Percentiles rank a stretch among this genome's conserved stretches.
Evolutionary conservation across 805 yeast species (phyloP).

Genomic region (Yarrowia deformans): DNA sequence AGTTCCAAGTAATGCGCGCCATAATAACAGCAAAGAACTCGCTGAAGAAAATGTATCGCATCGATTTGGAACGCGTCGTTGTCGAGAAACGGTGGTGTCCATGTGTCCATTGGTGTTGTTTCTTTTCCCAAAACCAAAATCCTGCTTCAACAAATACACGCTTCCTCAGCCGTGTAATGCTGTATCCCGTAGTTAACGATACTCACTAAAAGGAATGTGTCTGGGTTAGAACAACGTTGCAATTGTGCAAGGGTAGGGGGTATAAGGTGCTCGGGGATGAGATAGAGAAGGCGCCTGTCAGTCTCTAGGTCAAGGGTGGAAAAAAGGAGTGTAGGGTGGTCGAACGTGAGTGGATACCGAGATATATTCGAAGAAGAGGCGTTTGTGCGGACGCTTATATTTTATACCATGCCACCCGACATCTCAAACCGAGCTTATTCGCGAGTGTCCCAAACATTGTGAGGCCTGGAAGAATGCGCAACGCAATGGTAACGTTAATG

Average conservation of each 20-base stretch:
- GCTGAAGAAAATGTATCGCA: neutral
- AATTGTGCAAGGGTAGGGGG: conserved; percentile 6
- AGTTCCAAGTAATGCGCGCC: conserved; percentile 6
- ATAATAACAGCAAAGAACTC: conserved; percentile 22
- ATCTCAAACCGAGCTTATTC: conserved; percentile 35
- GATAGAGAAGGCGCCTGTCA: conserved; percentile 38
- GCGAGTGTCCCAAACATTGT: conserved; percentile 21
- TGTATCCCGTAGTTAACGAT: neutral
- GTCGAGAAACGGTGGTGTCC: neutral
- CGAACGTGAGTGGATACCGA: conserved; percentile 33
- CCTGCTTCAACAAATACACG: neutral
- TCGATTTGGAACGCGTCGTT: neutral
- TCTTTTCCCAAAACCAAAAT: no score
- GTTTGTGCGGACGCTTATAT: conserved; percentile 4
- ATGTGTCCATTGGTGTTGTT: no score
- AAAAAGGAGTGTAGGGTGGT: conserved; percentile 34
- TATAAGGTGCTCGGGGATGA: conserved; percentile 29
- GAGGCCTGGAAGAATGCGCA: conserved; percentile 20
- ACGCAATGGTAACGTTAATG: conserved; percentile 27
- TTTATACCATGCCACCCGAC: conserved; percentile 23
- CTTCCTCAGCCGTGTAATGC: conserved; percentile 3
- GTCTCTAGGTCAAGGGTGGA: conserved; percentile 17
- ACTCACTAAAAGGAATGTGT: conserved; percentile 34
- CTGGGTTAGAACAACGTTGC: conserved; percentile 35
- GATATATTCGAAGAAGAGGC: conserved; percentile 23